Evolutionary conservation across 2,329 filamentous ascomycete species (phyloP).

Genomic region (Xylaria sp.): DNA sequence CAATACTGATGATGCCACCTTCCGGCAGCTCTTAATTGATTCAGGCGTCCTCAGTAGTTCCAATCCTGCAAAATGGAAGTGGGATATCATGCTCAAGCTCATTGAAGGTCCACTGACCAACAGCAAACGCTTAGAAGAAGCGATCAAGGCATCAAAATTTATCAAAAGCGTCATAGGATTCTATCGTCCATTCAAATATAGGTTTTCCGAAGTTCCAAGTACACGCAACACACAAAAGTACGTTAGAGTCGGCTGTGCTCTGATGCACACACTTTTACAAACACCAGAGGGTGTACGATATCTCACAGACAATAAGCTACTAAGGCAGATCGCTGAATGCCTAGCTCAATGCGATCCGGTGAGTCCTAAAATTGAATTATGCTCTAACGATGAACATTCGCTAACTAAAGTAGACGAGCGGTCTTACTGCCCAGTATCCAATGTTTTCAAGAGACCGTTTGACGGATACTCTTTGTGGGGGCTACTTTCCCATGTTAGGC

Average conservation of each 20-base stretch:
- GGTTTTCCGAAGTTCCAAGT: conserved; percentile 89
- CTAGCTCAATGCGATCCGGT: conserved; percentile 93
- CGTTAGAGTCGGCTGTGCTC: conserved; percentile 85
- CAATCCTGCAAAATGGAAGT: conserved; percentile 96
- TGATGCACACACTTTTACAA: conserved; percentile 87
- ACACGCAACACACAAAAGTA: conserved; percentile 95
- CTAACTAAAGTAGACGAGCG: conserved; percentile 64
- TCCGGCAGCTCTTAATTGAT: conserved; percentile 74
- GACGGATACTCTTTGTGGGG: conserved; percentile 85
- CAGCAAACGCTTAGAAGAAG: conserved; percentile 91
- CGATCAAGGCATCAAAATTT: conserved; percentile 94
- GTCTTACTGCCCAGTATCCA: conserved; percentile 81
- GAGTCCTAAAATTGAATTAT: conserved; percentile 46
- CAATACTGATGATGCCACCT: conserved; percentile 69
- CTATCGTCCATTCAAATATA: conserved; percentile 95
- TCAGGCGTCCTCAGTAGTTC: conserved; percentile 88
- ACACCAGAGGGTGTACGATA: conserved; percentile 86
- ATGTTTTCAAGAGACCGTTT: conserved; percentile 90
- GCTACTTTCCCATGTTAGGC: conserved; percentile 94
- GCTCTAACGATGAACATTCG: conserved; percentile 30
- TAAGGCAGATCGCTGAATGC: conserved; percentile 94
- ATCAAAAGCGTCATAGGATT: conserved; percentile 95
- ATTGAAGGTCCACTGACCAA: conserved; percentile 93
- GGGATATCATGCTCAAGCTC: conserved; percentile 89
- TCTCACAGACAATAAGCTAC: conserved; percentile 88